These are phyloP conservation scores for Naumovozyma castellii DNA, from an alignment of 805 yeast genomes.

Conservation along the genomic window DNA sequence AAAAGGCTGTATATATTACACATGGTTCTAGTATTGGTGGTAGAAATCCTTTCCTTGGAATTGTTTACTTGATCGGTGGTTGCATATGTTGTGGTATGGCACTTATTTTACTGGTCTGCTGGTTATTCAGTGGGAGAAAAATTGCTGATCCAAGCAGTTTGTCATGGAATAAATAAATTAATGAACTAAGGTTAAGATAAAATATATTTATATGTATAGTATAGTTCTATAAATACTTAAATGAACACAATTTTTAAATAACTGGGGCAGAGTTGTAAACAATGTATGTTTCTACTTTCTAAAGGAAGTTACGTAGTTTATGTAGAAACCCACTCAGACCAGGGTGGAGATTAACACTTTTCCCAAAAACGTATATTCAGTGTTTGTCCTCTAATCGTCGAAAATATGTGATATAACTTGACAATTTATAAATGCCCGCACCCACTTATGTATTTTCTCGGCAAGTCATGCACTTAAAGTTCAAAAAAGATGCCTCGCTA, in stretches of 20 bases:
- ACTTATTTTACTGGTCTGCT: conserved; percentile 41
- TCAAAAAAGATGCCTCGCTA: conserved; percentile 1
- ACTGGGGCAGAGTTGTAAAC: too few relatives aligned
- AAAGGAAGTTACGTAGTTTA: too few relatives aligned
- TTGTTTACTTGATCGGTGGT: conserved; percentile 68
- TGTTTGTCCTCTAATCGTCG: too few relatives aligned
- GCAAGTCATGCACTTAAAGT: conserved; percentile 14
- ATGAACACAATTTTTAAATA: too few relatives aligned
- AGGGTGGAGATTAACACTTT: too few relatives aligned
- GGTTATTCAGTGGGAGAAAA: conserved; percentile 57
- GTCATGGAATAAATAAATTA: conserved; percentile 51
- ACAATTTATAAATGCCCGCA: neutral
- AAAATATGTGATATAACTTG: too few relatives aligned
- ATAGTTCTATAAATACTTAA: too few relatives aligned
- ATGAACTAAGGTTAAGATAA: too few relatives aligned
- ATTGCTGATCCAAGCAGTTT: conserved; percentile 61
- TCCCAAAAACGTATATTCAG: too few relatives aligned
- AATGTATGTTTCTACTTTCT: too few relatives aligned
- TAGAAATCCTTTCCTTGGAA: conserved; percentile 62
- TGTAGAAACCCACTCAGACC: too few relatives aligned
- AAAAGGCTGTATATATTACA: conserved; percentile 55
- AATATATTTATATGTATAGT: too few relatives aligned
- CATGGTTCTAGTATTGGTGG: conserved; percentile 73
- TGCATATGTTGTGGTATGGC: conserved; percentile 56
- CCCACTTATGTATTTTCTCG: conserved; percentile 4